Base-by-base conservation (phyloP, 768 basidiomycete species). In the Serendipita sp. region DNA sequence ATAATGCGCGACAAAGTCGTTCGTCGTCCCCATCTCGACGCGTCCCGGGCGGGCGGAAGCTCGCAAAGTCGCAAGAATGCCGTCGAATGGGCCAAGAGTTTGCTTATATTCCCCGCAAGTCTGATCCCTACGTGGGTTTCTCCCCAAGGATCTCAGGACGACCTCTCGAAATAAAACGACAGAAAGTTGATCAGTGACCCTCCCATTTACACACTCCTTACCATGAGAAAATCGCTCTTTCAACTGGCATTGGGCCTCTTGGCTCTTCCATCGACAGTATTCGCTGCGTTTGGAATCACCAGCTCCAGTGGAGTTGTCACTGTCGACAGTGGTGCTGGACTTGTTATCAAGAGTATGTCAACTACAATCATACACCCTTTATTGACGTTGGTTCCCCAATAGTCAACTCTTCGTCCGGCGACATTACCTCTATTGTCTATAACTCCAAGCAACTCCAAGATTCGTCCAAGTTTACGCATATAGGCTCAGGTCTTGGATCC, bases 361-460 rank as follows among this genome's bases (percentile, higher is more conserved):
- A n/a, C 26, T 34, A n/a, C 34, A 38, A 38, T 38, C 34, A 14
- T 5, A 14, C 14, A 38, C 34, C 34, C 34, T 38, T 38, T 38
- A n/a, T n/a, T n/a, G n/a, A n/a, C n/a, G n/a, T 38, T 38, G 7
- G 14, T 14, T 24, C 53, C 16, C 56, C 20, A 48, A 13, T 56
- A 77, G 78, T 78, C 63, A 73, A 76, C 65, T 74, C 68, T 3
- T 66, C 71, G 30, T 76, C 76, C 67, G 77, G 78, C 13, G 77
- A 80, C 67, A 76, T 79, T 31, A 78, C 74, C 2, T 78, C 77
- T 0, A 63, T 80, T 26, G 65, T 70, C 31, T 80, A 73, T 70
- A 77, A 78, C 64, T 76, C 78, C 26, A 75, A 74, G 61, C 72
- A 80, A 66, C 68, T 78, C 38, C 78, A 78, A 64, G 77, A 78